Evolutionary conservation across 345 rosid genomes (phyloP), one percentile per base, ranked within the genome.

Genomic region (Salix viminalis): DNA sequence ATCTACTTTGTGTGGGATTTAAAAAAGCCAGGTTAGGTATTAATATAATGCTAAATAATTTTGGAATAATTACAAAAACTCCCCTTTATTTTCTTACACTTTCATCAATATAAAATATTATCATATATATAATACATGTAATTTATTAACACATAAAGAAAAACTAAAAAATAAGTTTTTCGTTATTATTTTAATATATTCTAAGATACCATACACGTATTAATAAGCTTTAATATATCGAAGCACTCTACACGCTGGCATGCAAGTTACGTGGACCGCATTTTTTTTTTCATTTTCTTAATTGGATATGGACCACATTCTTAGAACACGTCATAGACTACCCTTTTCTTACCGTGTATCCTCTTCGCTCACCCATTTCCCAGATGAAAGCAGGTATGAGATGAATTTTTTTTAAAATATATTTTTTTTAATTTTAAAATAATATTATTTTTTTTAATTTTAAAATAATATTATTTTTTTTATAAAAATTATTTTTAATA

Each of bases 181-280:
- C 26, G 7, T 36, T 36, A 36, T 36, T 36, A 36, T 36, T 36
- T 34, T 36, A 36, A 36, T 15, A 76, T 24, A 69, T 76, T 26
- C 0, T 15, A 41, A 19, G 70, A 46, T 18, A 21, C 5, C 11
- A 19, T 19, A 65, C 39, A 16, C 16, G 1, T 13, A 62, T n/a
- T 62, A 26, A 62, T 5, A 62, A 62, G 26, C 66, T 62, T 32
- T 21, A 34, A 3, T 34, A 15, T 8, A 32, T 30, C 67, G 23
- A 54, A 76, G 56, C 37, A 75, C 37, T 75, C n/a, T 67, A 77
- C 82, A 75, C 69, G 79, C 76, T 78, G 84, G 79, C 86, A 81
- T 73, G 71, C 77, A 73, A 70, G 32, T 60, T 10, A 13, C 11
- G 71, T 62, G 83, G 83, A 52, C 73, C 85, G 41, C 44, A 28